Base-by-base conservation (phyloP, 176 grass and related monocot species). In the Otatea glauca region DNA sequence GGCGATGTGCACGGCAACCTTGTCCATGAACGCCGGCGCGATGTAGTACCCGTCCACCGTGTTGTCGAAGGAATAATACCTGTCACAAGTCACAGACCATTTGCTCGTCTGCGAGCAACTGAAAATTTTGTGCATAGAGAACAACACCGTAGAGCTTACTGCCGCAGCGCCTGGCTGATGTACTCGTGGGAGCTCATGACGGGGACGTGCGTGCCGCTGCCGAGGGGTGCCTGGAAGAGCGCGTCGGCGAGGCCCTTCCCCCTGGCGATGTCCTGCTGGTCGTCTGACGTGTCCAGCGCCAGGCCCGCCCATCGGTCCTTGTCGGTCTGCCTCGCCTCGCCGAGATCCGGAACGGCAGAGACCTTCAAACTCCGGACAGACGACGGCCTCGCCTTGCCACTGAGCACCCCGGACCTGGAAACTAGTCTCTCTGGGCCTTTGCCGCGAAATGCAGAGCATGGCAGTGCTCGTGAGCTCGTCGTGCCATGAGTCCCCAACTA, bases 11-110 rank as follows among this genome's bases (percentile, higher is more conserved):
- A 94, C 92, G 1, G 91, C 80, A 45, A 94, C 80, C 79, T 91
- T 94, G 86, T 94, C 92, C 92, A 94, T 94, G 84, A 94, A 94
- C 2, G 86, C 86, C 0, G 88, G 92, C 12, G 92, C 92, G 42
- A 94, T 91, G 92, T 94, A 91, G 34, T 72, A 84, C 0, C 92
- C 92, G 60, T 85, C 92, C 89, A 84, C 75, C 20, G 58, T 94
- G 86, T 91, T 91, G 70, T 94, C 89, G 3, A 94, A 78, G 38
- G 75, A 50, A 42, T 4, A 37, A 37, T 84, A 92, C 79, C 90
- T 88, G 55, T 0, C 47, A 49, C 47, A 15, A 4, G 47, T 14
- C 47, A 12, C 47, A 5, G 35, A 49, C 47, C 47, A 14, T 49
- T 49, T 49, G 12, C 47, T 15, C 47, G 47, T 49, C 47, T 49